Evolutionary conservation across 1,284 basidiomycete species (phyloP), one percentile per base, ranked within the genome.

Genomic region (Salmacisia buchloeana): DNA sequence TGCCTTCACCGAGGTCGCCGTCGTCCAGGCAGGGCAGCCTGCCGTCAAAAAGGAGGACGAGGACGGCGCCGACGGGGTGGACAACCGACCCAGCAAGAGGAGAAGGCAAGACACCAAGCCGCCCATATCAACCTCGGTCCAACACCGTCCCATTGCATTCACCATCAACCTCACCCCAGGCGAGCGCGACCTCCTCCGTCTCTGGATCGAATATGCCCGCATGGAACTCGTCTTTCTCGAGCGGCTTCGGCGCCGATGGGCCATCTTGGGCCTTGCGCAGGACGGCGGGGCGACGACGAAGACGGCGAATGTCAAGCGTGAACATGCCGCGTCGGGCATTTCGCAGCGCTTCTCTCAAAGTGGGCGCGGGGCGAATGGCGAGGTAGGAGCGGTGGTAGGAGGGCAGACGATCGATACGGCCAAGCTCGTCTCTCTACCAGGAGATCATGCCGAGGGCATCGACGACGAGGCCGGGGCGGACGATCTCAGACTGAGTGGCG

Each of bases 151-250:
- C 15, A 36, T 39, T 34, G 33, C 35, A 7, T 38, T 39, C 36
- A 39, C 56, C 34, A n/a, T 36, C 35, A 39, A 58, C 21, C 35
- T 58, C n/a, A 38, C 49, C 21, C 49, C 49, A 6, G 49, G 65
- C n/a, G 75, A 77, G 58, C 46, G 63, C 1, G 69, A 69, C 57
- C 58, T 74, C 41, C 63, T 78, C 23, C 69, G 71, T n/a, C 68
- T 78, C 3, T 77, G 75, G 74, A 61, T 74, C 10, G 74, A 77
- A 52, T 78, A 94, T 79, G 86, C 92, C 68, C 88, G 88, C 74
- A 91, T 96, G 86, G 93, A 97, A 80, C 82, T 94, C 7, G 88
- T 89, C 2, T 96, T 92, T 80, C 84, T 92, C 18, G 92, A 96
- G 82, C 86, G 86, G 10, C 82, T 96, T 59, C 83, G 91, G 43